Evolutionary conservation across 1,139 yeast genomes (phyloP).

Genomic region (Zygosaccharomyces sapae): DNA sequence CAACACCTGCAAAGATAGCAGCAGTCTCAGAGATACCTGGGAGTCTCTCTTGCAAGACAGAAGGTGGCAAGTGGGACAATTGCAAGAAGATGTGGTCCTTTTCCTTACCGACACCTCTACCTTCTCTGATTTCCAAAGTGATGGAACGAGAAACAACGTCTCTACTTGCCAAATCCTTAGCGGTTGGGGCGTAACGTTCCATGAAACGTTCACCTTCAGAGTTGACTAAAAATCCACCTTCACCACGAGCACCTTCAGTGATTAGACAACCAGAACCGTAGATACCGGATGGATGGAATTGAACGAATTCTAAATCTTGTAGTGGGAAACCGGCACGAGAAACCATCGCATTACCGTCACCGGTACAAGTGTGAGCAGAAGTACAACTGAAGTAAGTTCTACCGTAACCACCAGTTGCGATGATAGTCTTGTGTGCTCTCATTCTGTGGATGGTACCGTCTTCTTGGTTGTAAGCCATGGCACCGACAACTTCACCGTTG

Average conservation of each 20-base stretch:
- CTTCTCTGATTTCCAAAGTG: conserved; percentile 97
- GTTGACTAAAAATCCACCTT: conserved; percentile 95
- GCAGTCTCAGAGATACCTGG: conserved; percentile 99
- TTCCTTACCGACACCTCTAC: conserved; percentile 97
- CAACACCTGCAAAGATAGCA: conserved; percentile 97
- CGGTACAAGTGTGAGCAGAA: conserved; percentile 99
- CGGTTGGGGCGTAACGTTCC: conserved; percentile 99
- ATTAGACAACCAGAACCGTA: conserved; percentile 98
- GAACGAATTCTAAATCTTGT: conserved; percentile 96
- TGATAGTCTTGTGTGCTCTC: conserved; percentile 91
- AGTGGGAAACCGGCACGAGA: conserved; percentile 97
- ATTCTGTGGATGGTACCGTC: conserved; percentile 98
- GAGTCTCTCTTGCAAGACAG: conserved; percentile 88
- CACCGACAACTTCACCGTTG: conserved; percentile 95
- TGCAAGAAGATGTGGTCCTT: conserved; percentile 95
- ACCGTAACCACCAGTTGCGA: conserved; percentile 99
- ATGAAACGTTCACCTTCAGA: conserved; percentile 98
- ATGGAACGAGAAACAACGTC: conserved; percentile 98
- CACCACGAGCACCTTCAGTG: conserved; percentile 99
- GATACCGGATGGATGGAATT: conserved; percentile 99
- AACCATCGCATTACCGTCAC: conserved; percentile 98
- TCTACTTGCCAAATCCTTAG: conserved; percentile 97
- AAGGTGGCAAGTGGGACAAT: conserved; percentile 88
- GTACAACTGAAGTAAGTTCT: conserved; percentile 98
- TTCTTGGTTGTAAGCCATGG: conserved; percentile 95